These are phyloP conservation scores for Choricystis sp. DNA, from an alignment of 139 green algal genomes.

Conservation along the genomic window DNA sequence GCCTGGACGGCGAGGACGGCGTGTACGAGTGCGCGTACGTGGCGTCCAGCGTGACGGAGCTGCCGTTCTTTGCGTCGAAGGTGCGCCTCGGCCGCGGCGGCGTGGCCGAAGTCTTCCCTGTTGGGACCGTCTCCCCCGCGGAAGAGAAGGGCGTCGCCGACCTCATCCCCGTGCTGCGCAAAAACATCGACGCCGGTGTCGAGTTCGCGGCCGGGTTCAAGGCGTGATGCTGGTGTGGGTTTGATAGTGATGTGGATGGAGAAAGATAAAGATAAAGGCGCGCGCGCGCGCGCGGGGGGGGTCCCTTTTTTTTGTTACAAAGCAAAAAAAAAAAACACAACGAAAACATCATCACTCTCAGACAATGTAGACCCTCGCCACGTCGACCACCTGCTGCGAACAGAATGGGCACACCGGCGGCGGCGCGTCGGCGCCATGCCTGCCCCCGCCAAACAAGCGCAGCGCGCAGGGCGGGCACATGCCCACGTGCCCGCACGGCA, in stretches of 20 bases:
- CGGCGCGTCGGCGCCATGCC: not conserved
- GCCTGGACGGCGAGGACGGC: slow-evolving; percentile 42
- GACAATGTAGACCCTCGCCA: not conserved
- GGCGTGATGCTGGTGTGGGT: not conserved
- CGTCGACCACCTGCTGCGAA: not conserved
- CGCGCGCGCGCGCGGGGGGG: too few relatives aligned
- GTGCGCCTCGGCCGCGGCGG: slow-evolving; percentile 56
- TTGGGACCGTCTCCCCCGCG: slow-evolving; percentile 51
- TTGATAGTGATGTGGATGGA: not conserved
- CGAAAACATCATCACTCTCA: not conserved
- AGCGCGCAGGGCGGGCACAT: not conserved
- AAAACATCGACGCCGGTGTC: slow-evolving; percentile 71
- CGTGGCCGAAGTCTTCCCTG: slow-evolving; percentile 53
- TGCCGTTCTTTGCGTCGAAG: slow-evolving; percentile 55
- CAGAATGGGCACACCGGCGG: not conserved
- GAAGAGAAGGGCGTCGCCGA: slow-evolving; percentile 23
- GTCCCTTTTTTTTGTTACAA: not conserved
- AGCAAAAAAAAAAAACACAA: not conserved
- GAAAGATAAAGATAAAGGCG: too few relatives aligned
- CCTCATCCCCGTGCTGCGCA: slow-evolving; percentile 39
- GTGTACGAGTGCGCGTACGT: slow-evolving; percentile 75
- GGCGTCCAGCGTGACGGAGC: slow-evolving; percentile 22
- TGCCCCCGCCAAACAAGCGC: not conserved
- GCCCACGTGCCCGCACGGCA: not conserved
- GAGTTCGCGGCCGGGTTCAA: slow-evolving; percentile 44